Evolutionary conservation across 495 filamentous ascomycete species (phyloP), one percentile per base, ranked within the genome.

Genomic region (Paragyromitra xinjiangensis): DNA sequence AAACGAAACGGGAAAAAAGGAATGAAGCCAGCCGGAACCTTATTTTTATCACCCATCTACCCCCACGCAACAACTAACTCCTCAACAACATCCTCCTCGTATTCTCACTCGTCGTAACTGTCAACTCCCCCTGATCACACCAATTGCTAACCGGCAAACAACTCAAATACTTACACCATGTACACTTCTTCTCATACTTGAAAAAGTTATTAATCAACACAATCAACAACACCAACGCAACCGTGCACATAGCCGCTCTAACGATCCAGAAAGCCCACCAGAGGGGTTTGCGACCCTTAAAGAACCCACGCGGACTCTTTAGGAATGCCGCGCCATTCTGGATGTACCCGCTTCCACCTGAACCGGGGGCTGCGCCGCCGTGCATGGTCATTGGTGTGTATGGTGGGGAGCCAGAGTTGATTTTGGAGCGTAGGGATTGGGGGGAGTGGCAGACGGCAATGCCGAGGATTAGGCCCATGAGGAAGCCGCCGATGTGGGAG

Each of bases 181-280:
- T 85, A 83, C 95, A 99, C 11, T 87, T 90, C 42, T 89, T 89
- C 69, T 87, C 87, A 78, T 91, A 89, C 71, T 88, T 90, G 84
- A 98, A 98, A 83, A 99, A 99, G 84, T 97, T 93, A 67, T 92
- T 89, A 53, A 98, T 84, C 56, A 98, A 85, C 50, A 97, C 82
- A 78, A 97, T 93, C 80, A 98, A 95, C 4, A 90, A 90, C 64
- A 97, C 86, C 4, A 95, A 83, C 2, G 94, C 90, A 14, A 89
- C 89, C 7, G 96, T 88, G 67, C 98, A 84, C n/a, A 91, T 91
- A 6, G 87, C 93, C 8, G 89, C 92, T 9, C 95, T 87, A 14
- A 97, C 88, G 26, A 98, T 84, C 95, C 95, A 99, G 94, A 96
- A 99, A 9, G 85, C 91, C 95, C 95, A 99, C 95, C 95, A 99